Percentiles rank a stretch among this genome's conserved stretches.
These are phyloP conservation scores for Sutorius eximius DNA, from an alignment of 1,284 basidiomycete species.

Conservation along the genomic window DNA sequence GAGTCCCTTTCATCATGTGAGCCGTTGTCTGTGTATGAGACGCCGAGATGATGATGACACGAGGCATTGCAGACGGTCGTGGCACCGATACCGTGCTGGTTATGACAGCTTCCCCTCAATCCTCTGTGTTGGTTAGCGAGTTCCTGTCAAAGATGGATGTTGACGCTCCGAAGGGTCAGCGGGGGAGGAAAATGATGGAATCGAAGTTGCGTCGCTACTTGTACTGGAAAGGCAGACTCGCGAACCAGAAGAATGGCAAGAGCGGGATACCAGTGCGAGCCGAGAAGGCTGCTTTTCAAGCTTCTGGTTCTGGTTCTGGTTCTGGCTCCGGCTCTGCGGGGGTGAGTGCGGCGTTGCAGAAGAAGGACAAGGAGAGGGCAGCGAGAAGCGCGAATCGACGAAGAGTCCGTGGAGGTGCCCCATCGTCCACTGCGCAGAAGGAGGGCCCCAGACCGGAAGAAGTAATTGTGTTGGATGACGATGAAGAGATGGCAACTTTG, in stretches of 20 bases:
- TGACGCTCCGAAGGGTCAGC: slow-evolving; percentile 52
- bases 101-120: slow-evolving; percentile 85
- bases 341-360: slow-evolving; percentile 70
- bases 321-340: background rate
- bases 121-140: slow-evolving; percentile 73
- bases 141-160: slow-evolving; percentile 72
- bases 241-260: slow-evolving; percentile 19
- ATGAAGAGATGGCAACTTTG: slow-evolving; percentile 37
- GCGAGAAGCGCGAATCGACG: slow-evolving; percentile 55
- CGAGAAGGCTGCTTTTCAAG: slow-evolving; percentile 7
- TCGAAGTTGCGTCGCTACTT: slow-evolving; percentile 71
- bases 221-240: slow-evolving; percentile 75
- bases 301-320: background rate
- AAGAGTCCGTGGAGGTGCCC: slow-evolving; percentile 66
- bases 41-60: background rate
- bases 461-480: slow-evolving; percentile 50
- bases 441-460: slow-evolving; percentile 33
- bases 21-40: slow-evolving; percentile 23
- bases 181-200: slow-evolving; percentile 79
- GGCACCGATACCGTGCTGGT: slow-evolving; percentile 81
- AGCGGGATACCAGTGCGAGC: background rate
- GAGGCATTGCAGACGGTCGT: slow-evolving; percentile 39
- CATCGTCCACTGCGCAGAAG: slow-evolving; percentile 25
- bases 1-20: slow-evolving; percentile 42
- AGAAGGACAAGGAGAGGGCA: slow-evolving; percentile 66